These are phyloP conservation scores for Eremothecium gossypii DNA, from an alignment of 1,139 yeast genomes.

Conservation along the genomic window DNA sequence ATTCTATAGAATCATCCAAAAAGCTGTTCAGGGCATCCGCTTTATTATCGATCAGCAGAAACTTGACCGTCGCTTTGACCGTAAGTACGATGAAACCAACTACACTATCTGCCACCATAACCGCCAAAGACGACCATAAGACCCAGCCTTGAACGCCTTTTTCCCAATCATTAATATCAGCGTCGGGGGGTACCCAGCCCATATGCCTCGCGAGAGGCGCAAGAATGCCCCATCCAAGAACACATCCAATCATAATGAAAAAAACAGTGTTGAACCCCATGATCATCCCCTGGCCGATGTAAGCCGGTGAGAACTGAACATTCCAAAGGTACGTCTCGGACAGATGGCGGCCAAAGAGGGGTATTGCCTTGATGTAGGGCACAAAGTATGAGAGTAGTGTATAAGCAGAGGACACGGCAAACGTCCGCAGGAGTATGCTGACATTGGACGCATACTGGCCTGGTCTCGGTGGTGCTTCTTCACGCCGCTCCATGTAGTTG, in stretches of 20 bases:
- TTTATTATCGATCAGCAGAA: constrained; percentile 23
- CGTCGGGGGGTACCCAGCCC: constrained; percentile 72
- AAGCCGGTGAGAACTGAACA: constrained; percentile 94
- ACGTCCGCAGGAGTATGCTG: constrained; percentile 47
- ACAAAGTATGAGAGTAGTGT: constrained; percentile 64
- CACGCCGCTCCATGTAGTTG: background rate
- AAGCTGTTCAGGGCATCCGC: constrained; percentile 16
- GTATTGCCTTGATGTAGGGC: constrained; percentile 60
- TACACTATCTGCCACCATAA: constrained; percentile 87
- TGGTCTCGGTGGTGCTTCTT: background rate
- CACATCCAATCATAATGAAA: constrained; percentile 82
- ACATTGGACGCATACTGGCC: constrained; percentile 48
- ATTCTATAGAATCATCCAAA: constrained; percentile 26
- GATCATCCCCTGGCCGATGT: constrained; percentile 93
- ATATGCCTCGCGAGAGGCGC: constrained; percentile 65
- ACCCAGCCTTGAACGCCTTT: constrained; percentile 97
- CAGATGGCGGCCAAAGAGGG: constrained; percentile 62
- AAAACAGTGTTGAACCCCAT: constrained; percentile 93
- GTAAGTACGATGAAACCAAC: constrained; percentile 69
- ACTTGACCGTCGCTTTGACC: constrained; percentile 34
- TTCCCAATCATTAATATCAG: constrained; percentile 85
- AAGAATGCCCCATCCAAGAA: constrained; percentile 84
- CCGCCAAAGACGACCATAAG: constrained; percentile 84
- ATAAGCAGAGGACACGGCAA: constrained; percentile 59
- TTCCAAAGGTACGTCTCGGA: constrained; percentile 72